Evolutionary conservation across 169 alveolate genomes (phyloP), one percentile per base, ranked within the genome.

Genomic region (Cryptosporidium baileyi): DNA sequence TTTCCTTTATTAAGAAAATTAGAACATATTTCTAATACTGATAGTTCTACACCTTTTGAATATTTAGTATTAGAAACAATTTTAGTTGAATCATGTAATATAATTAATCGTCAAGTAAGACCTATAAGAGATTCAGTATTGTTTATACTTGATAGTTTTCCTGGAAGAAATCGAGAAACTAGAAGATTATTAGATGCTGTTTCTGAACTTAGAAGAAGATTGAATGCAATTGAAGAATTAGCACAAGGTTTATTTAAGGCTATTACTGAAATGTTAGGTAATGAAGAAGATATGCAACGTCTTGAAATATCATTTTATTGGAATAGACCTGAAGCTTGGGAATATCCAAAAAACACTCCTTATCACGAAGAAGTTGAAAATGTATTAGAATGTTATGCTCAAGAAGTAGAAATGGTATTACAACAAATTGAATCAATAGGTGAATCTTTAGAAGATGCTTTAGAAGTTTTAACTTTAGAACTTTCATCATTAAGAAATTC

Each of bases 381-480:
- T 67, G 89, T 88, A 1, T 63, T 88, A 3, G 89, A 65, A 38
- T 80, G 89, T 24, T 80, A 80, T 79, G 85, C 91, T 1, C 89
- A 80, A 44, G 91, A 88, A 49, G 89, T 63, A 6, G 91, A 88
- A 36, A 49, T 65, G 80, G 61, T 88, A 90, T 47, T 80, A 26
- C 85, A 88, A 57, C 81, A 61, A 17, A 82, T 88, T 22, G 88
- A 52, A 44, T 63, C 81, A 49, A 80, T 88, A n/a, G 91, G 88
- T 57, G 91, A 88, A 19, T 80, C 80, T 32, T 59, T 88, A 11
- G 91, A 80, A 22, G 91, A 88, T 54, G 80, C 91, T 15, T 49
- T 80, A 24, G 82, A 82, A 30, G 81, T 88, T 30, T 34, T 88
- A 24, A 80, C 85, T 30, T 85, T 88, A 11, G 88, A 88, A 54